These are phyloP conservation scores for Schwanniomyces etchellsii DNA, from an alignment of 1,139 yeast species.

Conservation along the genomic window DNA sequence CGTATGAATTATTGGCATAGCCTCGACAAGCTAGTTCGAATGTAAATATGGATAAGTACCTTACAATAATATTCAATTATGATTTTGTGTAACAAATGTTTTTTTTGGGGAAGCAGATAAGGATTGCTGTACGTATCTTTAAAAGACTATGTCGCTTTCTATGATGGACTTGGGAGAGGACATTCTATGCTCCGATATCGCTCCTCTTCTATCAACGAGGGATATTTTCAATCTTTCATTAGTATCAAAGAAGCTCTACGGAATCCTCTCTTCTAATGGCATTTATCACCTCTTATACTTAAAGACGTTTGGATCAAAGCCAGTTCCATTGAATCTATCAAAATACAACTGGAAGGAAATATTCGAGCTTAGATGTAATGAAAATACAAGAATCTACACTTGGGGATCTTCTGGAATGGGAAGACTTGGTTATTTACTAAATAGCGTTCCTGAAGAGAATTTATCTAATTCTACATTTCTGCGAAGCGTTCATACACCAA, in stretches of 20 bases:
- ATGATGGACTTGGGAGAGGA: constrained; percentile 35
- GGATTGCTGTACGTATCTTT: too few species aligned
- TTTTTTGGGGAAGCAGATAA: too few species aligned
- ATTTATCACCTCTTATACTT: constrained; percentile 38
- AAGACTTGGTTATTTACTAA: constrained; percentile 49
- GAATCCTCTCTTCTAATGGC: constrained; percentile 19
- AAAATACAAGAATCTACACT: constrained; percentile 43
- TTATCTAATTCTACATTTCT: constrained; percentile 20
- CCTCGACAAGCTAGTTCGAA: too few species aligned
- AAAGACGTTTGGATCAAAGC: constrained; percentile 43
- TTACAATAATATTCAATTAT: too few species aligned
- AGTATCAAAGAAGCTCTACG: constrained; percentile 31
- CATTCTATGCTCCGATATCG: constrained; percentile 28
- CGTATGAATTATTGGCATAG: too few species aligned
- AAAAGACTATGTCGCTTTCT: neutral
- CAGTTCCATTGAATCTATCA: constrained; percentile 35
- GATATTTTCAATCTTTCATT: constrained; percentile 46
- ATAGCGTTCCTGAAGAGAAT: constrained; percentile 23
- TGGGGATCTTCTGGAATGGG: constrained; percentile 60
- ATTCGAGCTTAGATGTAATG: constrained; percentile 36
- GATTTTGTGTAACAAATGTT: too few species aligned
- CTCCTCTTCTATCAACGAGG: constrained; percentile 31
- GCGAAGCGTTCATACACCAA: constrained; percentile 39
- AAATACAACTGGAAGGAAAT: constrained; percentile 45
- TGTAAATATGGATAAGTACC: too few species aligned